These are phyloP conservation scores for Arabis alpina DNA, from an alignment of 345 rosid species.

Conservation along the genomic window DNA sequence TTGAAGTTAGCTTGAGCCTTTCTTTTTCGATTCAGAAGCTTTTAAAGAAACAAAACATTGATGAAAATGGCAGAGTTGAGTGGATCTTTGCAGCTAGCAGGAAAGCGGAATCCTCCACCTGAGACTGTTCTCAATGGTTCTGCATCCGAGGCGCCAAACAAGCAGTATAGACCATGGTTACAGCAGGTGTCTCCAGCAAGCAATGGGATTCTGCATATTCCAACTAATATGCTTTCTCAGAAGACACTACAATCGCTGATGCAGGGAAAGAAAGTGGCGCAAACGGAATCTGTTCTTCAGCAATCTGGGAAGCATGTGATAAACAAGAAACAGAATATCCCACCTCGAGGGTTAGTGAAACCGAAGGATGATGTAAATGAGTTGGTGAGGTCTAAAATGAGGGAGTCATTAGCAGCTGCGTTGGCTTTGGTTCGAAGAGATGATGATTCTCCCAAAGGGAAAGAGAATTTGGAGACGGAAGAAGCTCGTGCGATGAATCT, in stretches of 20 bases:
- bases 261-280: slow-evolving; percentile 49
- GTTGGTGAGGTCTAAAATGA: slow-evolving; percentile 87
- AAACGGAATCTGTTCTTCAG: slow-evolving; percentile 43
- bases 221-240: slow-evolving; percentile 42
- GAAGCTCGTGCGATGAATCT: slow-evolving; percentile 31
- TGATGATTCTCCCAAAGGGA: slow-evolving; percentile 42
- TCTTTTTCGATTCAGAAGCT: slow-evolving; percentile 7
- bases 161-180: slow-evolving; percentile 87
- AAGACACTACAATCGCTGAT: slow-evolving; percentile 48
- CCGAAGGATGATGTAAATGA: slow-evolving; percentile 53
- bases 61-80: slow-evolving; percentile 36
- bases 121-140: slow-evolving; percentile 46
- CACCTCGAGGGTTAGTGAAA: slow-evolving; percentile 47
- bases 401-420: slow-evolving; percentile 83
- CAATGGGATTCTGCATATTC: slow-evolving; percentile 53
- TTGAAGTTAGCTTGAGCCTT: background rate
- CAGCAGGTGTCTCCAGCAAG: slow-evolving; percentile 53
- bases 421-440: slow-evolving; percentile 63
- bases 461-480: slow-evolving; percentile 48
- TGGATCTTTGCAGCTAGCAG: slow-evolving; percentile 47
- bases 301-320: slow-evolving; percentile 50
- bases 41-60: slow-evolving; percentile 12
- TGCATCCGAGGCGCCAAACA: slow-evolving; percentile 51
- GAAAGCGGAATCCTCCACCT: slow-evolving; percentile 66
- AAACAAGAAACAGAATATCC: slow-evolving; percentile 54